Conservation (phyloP, 768 basidiomycete species). For the Boletus patriciae region DNA sequence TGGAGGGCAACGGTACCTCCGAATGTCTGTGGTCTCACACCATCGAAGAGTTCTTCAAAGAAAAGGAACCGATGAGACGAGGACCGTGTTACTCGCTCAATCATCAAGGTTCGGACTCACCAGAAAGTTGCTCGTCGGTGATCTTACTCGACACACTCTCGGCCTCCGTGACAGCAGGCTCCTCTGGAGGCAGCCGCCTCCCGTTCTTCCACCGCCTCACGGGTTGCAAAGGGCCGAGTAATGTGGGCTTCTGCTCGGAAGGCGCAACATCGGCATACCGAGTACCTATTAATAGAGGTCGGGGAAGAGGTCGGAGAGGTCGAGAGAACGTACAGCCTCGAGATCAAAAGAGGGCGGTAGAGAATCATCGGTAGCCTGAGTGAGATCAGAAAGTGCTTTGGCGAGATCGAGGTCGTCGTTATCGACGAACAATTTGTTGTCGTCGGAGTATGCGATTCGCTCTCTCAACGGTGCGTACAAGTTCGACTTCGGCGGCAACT, state of each 20-base stretch:
- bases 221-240: slow-evolving; percentile 83
- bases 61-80: slow-evolving; percentile 2
- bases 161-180: slow-evolving; percentile 42
- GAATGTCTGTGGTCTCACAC: slow-evolving; percentile 24
- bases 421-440: slow-evolving; percentile 53
- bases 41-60: slow-evolving; percentile 41
- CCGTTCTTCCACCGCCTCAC: slow-evolving; percentile 69
- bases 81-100: slow-evolving; percentile 37
- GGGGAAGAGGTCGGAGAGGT: slow-evolving; percentile 75
- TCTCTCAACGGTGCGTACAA: slow-evolving; percentile 60
- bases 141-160: slow-evolving; percentile 41
- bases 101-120: slow-evolving; percentile 35
- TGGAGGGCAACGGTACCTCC: slow-evolving; percentile 26
- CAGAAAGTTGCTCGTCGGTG: slow-evolving; percentile 50
- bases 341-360: slow-evolving; percentile 14
- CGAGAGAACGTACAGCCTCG: slow-evolving; percentile 38
- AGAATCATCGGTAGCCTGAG: slow-evolving; percentile 28
- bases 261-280: slow-evolving; percentile 49
- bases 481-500: slow-evolving; percentile 43
- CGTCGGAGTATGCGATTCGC: slow-evolving; percentile 47
- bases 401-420: slow-evolving; percentile 52
- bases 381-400: slow-evolving; percentile 46
- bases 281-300: slow-evolving; percentile 75
- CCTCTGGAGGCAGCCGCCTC: slow-evolving; percentile 64
- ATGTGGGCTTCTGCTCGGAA: slow-evolving; percentile 58